These are phyloP conservation scores for Francoa sonchifolia DNA, from an alignment of 441 rosid genomes.

Conservation along the genomic window DNA sequence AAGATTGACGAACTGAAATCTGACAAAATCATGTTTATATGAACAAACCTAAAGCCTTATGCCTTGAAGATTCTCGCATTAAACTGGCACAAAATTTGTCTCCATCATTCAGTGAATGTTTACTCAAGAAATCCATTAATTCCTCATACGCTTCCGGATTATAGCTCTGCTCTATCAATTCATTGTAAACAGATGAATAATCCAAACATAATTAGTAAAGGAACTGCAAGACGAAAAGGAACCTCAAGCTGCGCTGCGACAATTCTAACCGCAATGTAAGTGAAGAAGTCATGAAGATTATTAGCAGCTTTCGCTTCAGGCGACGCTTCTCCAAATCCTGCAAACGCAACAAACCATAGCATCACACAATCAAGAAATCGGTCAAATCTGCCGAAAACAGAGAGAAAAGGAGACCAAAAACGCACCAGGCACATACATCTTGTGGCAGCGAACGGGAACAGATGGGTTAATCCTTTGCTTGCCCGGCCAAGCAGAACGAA, in stretches of 20 bases:
- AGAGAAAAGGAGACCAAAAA: slow-evolving; percentile 3
- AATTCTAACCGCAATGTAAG: slow-evolving; percentile 58
- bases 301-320: slow-evolving; percentile 72
- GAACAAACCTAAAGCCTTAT: slow-evolving; percentile 44
- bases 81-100: slow-evolving; percentile 60
- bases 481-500: slow-evolving; percentile 10
- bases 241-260: slow-evolving; percentile 82
- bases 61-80: slow-evolving; percentile 74
- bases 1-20: too few species aligned
- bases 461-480: slow-evolving; percentile 14
- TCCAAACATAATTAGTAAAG: background rate
- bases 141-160: slow-evolving; percentile 67
- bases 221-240: slow-evolving; percentile 1
- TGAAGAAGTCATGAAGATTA: slow-evolving; percentile 71
- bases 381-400: background rate
- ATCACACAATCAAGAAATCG: background rate
- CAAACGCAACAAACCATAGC: background rate
- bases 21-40: slow-evolving; percentile 10
- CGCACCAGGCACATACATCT: slow-evolving; percentile 88
- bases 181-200: slow-evolving; percentile 5
- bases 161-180: slow-evolving; percentile 55
- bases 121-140: slow-evolving; percentile 41
- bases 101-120: slow-evolving; percentile 60
- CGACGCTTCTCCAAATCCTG: slow-evolving; percentile 84
- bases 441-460: slow-evolving; percentile 38